Evolutionary conservation across 768 basidiomycete genomes (phyloP).

Genomic region (Hemileccinum rubropunctum): DNA sequence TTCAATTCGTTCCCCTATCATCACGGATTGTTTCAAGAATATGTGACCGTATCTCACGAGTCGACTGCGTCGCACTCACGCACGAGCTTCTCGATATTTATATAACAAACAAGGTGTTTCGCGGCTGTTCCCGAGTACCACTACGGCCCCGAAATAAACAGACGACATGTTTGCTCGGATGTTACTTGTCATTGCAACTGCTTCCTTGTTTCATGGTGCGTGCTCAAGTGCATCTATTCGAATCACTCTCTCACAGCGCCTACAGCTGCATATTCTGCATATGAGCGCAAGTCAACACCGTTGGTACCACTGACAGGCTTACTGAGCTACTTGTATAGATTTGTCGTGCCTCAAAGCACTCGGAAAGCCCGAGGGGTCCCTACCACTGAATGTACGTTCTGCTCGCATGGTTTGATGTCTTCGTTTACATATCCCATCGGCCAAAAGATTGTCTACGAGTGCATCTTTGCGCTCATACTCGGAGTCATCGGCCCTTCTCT

Average conservation of each 20-base stretch:
- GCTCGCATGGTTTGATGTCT: neutral
- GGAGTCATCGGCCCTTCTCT: conserved; percentile 75
- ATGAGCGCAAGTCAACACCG: conserved; percentile 57
- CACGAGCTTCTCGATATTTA: too few species aligned
- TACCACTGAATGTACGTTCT: conserved; percentile 59
- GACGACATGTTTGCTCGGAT: conserved; percentile 50
- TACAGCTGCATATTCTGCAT: conserved; percentile 75
- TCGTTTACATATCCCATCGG: neutral
- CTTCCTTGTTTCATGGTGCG: conserved; percentile 56
- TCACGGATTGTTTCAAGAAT: too few species aligned
- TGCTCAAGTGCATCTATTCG: neutral
- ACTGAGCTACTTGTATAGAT: conserved; percentile 43
- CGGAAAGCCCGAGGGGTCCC: conserved; percentile 61
- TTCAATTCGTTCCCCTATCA: too few species aligned
- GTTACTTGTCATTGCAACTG: conserved; percentile 44
- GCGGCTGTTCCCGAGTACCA: too few species aligned
- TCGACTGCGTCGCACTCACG: too few species aligned
- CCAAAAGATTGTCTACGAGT: conserved; percentile 64
- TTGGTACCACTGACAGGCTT: conserved; percentile 18
- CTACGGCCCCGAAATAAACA: conserved; percentile 7
- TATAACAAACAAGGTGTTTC: too few species aligned
- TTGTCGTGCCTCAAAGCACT: conserved; percentile 74
- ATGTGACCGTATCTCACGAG: too few species aligned
- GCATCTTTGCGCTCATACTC: conserved; percentile 57
- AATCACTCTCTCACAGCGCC: neutral